Evolutionary conservation across 176 grass and related monocot genomes (phyloP).

Genomic region (Sorghum bicolor): Sorghum_bicolor_NCBIv3 NC_012871.2:70635001-70635500

Average conservation of each 20-base stretch:
- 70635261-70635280: conserved; percentile 41
- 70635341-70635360: conserved; percentile 19
- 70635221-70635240: conserved; percentile 52
- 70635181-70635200: conserved; percentile 94
- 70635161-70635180: conserved; percentile 88
- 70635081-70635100: conserved; percentile 92
- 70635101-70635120: conserved; percentile 97
- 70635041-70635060: conserved; percentile 78
- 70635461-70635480: background rate
- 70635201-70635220: conserved; percentile 88
- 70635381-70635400: background rate
- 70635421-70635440: background rate
- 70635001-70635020: conserved; percentile 90
- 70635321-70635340: background rate
- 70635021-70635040: conserved; percentile 85
- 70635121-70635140: conserved; percentile 90
- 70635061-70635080: conserved; percentile 99
- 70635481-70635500: background rate
- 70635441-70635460: too few species aligned
- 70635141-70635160: conserved; percentile 91
- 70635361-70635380: background rate
- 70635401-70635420: background rate
- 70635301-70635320: conserved; percentile 13
- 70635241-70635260: background rate
- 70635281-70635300: background rate